Percentiles rank a stretch among this genome's conserved stretches.
These are phyloP conservation scores for Nitzschia sp. DNA, from an alignment of 108 stramenopile genomes.

Conservation along the genomic window DNA sequence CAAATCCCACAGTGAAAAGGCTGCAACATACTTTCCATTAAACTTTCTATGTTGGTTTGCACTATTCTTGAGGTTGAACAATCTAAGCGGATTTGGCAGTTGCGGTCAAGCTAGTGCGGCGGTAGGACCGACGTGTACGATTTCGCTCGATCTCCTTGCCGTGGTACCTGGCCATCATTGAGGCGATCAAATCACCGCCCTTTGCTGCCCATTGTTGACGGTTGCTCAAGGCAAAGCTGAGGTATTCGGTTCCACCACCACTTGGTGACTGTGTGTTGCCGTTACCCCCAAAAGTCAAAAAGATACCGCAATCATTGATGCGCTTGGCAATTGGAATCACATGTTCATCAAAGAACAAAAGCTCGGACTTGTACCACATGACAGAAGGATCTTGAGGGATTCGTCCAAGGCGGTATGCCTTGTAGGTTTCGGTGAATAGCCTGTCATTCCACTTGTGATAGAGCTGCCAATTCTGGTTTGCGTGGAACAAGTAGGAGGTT, in stretches of 20 bases:
- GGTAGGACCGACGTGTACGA: slow-evolving; percentile 1
- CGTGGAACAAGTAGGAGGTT: slow-evolving; percentile 46
- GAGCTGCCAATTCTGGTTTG: slow-evolving; percentile 48
- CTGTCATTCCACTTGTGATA: slow-evolving; percentile 51
- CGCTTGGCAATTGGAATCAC: slow-evolving; percentile 41
- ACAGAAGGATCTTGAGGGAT: slow-evolving; percentile 26
- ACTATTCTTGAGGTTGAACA: too few relatives aligned
- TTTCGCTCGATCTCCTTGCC: slow-evolving; percentile 20
- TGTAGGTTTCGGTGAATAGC: slow-evolving; percentile 39
- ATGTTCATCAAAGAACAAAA: slow-evolving; percentile 45
- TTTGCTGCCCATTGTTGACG: slow-evolving; percentile 30
- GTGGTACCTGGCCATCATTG: slow-evolving; percentile 20
- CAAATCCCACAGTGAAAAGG: too few relatives aligned
- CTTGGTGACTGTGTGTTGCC: too few relatives aligned
- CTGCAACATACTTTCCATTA: too few relatives aligned
- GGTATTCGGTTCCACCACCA: too few relatives aligned
- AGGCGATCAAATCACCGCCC: slow-evolving; percentile 13
- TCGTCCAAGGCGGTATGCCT: slow-evolving; percentile 30
- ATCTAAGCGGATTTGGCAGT: too few relatives aligned
- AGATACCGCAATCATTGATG: slow-evolving; percentile 34
- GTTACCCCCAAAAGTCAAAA: slow-evolving; percentile 30
- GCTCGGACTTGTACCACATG: slow-evolving; percentile 41
- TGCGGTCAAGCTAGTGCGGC: slow-evolving; percentile 24
- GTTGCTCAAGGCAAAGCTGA: slow-evolving; percentile 19
- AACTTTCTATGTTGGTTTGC: too few relatives aligned